Evolutionary conservation across 1,284 basidiomycete genomes (phyloP).

Genomic region (Pseudozyma pruni): DNA sequence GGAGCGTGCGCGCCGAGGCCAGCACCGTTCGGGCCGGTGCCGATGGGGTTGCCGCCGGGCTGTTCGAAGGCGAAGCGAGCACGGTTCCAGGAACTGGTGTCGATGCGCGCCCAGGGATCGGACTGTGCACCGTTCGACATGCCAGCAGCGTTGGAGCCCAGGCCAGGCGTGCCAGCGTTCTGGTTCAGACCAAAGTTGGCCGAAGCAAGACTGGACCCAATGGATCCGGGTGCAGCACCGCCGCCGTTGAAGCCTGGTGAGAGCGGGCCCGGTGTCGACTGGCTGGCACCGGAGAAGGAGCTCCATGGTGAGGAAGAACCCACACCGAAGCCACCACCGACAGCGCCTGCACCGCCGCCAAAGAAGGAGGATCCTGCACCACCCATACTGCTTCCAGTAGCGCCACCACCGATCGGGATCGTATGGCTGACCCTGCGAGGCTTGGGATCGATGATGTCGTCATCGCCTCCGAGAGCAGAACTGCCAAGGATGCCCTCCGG

Average conservation of each 20-base stretch:
- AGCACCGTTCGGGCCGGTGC: constrained; percentile 12
- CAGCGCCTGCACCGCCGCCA: constrained; percentile 25
- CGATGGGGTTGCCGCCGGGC: constrained; percentile 35
- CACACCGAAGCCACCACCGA: constrained; percentile 37
- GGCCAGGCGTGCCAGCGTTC: constrained; percentile 17
- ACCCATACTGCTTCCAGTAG: constrained; percentile 35
- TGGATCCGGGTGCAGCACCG: constrained; percentile 29
- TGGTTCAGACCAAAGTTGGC: constrained; percentile 29
- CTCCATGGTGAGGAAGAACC: constrained; percentile 49
- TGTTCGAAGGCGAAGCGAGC: constrained; percentile 65
- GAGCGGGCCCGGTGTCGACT: constrained; percentile 36
- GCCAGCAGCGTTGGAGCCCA: constrained; percentile 20
- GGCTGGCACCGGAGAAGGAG: constrained; percentile 40
- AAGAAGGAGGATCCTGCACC: constrained; percentile 36
- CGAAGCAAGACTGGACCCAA: constrained; percentile 20
- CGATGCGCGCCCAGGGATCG: constrained; percentile 53
- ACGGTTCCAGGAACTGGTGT: constrained; percentile 56
- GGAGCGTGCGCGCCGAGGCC: constrained; percentile 17
- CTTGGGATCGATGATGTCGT: constrained; percentile 65
- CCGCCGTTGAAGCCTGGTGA: constrained; percentile 35
- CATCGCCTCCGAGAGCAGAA: constrained; percentile 65
- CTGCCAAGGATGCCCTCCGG: constrained; percentile 65
- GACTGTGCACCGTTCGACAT: constrained; percentile 22
- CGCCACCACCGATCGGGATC: constrained; percentile 45
- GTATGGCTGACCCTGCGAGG: constrained; percentile 57